Evolutionary conservation across 2,329 filamentous ascomycete species (phyloP).

Genomic region (Cladophialophora exuberans): DNA sequence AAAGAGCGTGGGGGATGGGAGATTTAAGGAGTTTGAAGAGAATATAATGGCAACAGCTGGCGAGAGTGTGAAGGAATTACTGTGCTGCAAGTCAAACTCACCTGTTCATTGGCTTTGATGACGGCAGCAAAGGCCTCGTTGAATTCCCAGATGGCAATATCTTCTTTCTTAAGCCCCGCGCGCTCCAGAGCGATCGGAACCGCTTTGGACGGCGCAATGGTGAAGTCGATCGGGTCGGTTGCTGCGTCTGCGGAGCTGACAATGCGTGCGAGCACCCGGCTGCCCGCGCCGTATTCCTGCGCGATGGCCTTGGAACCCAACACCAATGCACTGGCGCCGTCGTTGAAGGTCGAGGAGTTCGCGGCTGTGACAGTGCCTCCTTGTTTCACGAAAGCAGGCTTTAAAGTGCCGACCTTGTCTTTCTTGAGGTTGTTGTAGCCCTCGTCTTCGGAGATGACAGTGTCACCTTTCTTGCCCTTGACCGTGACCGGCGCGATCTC

Average conservation of each 20-base stretch:
- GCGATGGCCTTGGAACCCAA: slow-evolving; percentile 80
- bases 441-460: slow-evolving; percentile 79
- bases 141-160: slow-evolving; percentile 96
- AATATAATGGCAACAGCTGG: too few species aligned
- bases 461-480: slow-evolving; percentile 80
- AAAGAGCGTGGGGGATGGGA: too few species aligned
- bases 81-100: slow-evolving; percentile 40
- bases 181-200: slow-evolving; percentile 87
- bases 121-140: slow-evolving; percentile 98
- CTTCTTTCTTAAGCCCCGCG: slow-evolving; percentile 86
- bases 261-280: slow-evolving; percentile 83
- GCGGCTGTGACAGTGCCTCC: slow-evolving; percentile 91
- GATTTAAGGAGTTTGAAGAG: too few species aligned
- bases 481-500: slow-evolving; percentile 90
- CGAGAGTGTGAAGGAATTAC: background rate
- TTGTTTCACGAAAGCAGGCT: slow-evolving; percentile 82
- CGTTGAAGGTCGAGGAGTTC: slow-evolving; percentile 92
- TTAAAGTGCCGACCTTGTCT: slow-evolving; percentile 82
- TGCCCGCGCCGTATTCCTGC: slow-evolving; percentile 74
- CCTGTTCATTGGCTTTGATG: slow-evolving; percentile 91
- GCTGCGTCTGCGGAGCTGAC: slow-evolving; percentile 87
- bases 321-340: slow-evolving; percentile 89
- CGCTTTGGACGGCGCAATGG: slow-evolving; percentile 86
- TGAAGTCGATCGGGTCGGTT: slow-evolving; percentile 90
- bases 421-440: slow-evolving; percentile 84